Conservation (phyloP, 306 rosid species). For the Casuarina equisetifolia region DNA sequence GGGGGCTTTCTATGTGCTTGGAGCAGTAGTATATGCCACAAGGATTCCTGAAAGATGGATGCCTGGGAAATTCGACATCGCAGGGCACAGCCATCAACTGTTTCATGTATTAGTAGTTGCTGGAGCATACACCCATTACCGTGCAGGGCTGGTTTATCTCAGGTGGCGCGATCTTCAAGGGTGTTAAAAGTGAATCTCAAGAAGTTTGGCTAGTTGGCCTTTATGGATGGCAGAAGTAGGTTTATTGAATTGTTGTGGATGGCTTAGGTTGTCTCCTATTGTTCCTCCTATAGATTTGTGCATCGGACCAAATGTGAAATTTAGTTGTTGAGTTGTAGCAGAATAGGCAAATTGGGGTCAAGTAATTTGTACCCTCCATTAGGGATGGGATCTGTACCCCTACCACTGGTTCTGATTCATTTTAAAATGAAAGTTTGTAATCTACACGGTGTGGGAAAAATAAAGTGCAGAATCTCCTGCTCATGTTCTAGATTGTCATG, state of each 20-base stretch:
- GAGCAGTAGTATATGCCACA: conserved; percentile 88
- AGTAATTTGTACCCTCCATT: not conserved
- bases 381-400: not conserved
- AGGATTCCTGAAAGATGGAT: conserved; percentile 95
- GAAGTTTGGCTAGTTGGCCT: conserved; percentile 1
- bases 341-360: not conserved
- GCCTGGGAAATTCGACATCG: conserved; percentile 97
- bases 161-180: conserved; percentile 90
- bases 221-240: not conserved
- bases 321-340: not conserved
- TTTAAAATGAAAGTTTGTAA: not conserved
- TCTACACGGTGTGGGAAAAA: not conserved
- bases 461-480: not conserved
- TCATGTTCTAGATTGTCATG: too few relatives aligned
- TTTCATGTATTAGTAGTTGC: conserved; percentile 88
- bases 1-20: conserved; percentile 78
- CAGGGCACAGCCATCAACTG: conserved; percentile 95
- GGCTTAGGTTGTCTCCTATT: not conserved
- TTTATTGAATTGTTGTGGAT: not conserved
- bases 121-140: conserved; percentile 90
- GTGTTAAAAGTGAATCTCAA: conserved; percentile 45
- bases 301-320: not conserved
- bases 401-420: not conserved
- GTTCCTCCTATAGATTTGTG: not conserved
- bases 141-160: conserved; percentile 88